Base-by-base conservation (phyloP, 805 yeast species). In the Metschnikowia borealis region DNA sequence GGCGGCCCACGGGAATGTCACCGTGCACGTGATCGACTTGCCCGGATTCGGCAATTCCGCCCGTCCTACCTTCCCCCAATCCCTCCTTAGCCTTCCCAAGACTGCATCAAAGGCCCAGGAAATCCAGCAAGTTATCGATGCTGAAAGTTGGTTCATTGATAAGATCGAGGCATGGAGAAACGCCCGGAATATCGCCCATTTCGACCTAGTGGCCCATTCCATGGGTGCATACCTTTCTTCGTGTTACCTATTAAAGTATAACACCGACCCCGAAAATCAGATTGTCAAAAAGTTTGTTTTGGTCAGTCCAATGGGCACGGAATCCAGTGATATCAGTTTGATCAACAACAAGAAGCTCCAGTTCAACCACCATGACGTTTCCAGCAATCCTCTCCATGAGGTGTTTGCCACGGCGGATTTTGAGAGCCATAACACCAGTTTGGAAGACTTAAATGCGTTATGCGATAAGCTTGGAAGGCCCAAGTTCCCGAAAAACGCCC, bases 251-350 rank as follows among this genome's bases (percentile, higher is more conserved):
- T 59, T 72, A 70, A 73, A 73, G 55, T 70, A 70, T 52, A 68
- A 69, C 46, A 59, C 61, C 10, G 21, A 44, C 43, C 35, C 44
- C 11, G 52, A 53, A 17, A 49, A 47, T 1, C 37, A 34, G 11
- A 38, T 57, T 21, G 71, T 62, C 29, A 61, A 49, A 38, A 62
- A 54, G 35, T 64, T 58, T 39, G 57, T 67, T 34, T 48, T 64
- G 15, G 73, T 72, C 4, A 71, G 76, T 54, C 77, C 77, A 3
- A 67, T 73, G 75, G 77, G 77, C 3, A 71, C 77, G 0, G 77
- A 73, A 50, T 63, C 75, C 13, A 70, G 67, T 47, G 57, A 57
- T 31, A 50, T 55, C 15, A 71, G 76, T 51, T 65, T 72, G 53
- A 57, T 73, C 26, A 70, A 62, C 48, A 54, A 63, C 49, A 59